phyloP scores from a whole-genome alignment of 441 rosid genomes.

The Flueggea neowawraea region DNA sequence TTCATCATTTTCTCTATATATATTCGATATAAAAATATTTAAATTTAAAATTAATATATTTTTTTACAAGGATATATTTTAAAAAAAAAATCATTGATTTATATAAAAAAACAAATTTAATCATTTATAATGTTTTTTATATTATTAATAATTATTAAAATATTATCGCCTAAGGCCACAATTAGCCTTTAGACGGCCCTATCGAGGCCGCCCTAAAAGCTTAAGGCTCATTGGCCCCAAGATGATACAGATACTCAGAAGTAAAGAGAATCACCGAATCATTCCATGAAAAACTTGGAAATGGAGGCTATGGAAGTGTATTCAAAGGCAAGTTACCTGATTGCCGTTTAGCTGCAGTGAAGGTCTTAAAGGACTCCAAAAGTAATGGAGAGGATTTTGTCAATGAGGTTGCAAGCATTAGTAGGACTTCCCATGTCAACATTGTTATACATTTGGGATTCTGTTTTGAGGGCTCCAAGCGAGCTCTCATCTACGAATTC shows the following conservation, averaged over 20 bases:
- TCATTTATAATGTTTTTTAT: no score
- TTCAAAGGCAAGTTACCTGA: conserved; percentile 8
- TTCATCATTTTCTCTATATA: no score
- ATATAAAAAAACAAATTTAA: no score
- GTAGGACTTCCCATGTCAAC: conserved; percentile 11
- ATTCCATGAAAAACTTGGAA: conserved; percentile 10
- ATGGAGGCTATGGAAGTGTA: conserved; percentile 13
- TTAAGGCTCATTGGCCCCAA: conserved; percentile 11
- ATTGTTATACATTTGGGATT: conserved; percentile 8
- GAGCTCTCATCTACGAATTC: conserved; percentile 12
- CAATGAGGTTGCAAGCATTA: conserved; percentile 16
- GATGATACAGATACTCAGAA: conserved; percentile 18
- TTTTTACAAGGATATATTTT: no score
- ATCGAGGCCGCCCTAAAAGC: conserved; percentile 15
- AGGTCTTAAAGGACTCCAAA: conserved; percentile 1
- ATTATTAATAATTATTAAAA: no score
- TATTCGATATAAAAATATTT: no score
- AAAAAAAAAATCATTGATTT: no score
- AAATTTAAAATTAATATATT: no score
- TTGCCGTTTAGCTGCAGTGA: conserved; percentile 9
- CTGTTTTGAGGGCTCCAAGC: conserved; percentile 1
- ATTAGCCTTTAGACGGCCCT: no score
- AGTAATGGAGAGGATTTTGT: conserved; percentile 14
- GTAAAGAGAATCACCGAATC: conserved; percentile 24
- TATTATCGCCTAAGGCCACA: no score